These are phyloP conservation scores for Rhypophila decipiens DNA, from an alignment of 495 filamentous ascomycete species.

Conservation along the genomic window DNA sequence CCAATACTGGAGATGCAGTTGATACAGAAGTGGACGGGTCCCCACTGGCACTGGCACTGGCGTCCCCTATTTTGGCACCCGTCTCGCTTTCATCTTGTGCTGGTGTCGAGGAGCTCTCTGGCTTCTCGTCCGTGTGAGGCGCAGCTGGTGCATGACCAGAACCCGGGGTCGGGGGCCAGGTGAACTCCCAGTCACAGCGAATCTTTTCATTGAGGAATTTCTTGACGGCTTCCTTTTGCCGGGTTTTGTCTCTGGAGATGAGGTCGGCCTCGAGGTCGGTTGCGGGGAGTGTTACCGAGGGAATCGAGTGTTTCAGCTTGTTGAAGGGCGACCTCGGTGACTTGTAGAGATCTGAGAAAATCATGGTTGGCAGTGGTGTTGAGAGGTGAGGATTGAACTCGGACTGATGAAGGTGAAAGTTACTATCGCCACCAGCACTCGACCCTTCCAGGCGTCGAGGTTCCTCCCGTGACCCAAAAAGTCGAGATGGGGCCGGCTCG, in stretches of 20 bases:
- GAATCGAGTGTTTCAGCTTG: constrained; percentile 32
- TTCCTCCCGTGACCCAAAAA: constrained; percentile 17
- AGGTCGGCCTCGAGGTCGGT: constrained; percentile 47
- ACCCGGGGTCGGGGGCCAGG: constrained; percentile 33
- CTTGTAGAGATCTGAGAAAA: constrained; percentile 33
- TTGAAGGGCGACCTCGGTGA: constrained; percentile 32
- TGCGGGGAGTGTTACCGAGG: constrained; percentile 8
- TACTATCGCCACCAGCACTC: constrained; percentile 12
- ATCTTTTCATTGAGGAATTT: constrained; percentile 47
- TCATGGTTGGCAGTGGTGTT: constrained; percentile 21
- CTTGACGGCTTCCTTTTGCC: constrained; percentile 49
- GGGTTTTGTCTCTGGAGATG: constrained; percentile 45
- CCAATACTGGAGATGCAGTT: neutral
- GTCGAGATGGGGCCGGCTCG: constrained; percentile 4
- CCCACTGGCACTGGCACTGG: too few relatives aligned
- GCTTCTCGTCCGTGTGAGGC: neutral
- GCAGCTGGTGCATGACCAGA: constrained; percentile 1
- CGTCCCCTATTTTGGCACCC: neutral
- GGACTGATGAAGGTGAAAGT: too few relatives aligned
- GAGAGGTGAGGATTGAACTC: too few relatives aligned
- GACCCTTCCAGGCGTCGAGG: too few relatives aligned
- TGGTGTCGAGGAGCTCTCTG: neutral
- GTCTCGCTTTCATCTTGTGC: neutral
- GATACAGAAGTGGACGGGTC: neutral
- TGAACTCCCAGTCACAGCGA: constrained; percentile 53